Percentiles rank a stretch among this genome's conserved stretches.
These are phyloP conservation scores for Rusavskia elegans DNA, from an alignment of 495 filamentous ascomycete species.

Conservation along the genomic window DNA sequence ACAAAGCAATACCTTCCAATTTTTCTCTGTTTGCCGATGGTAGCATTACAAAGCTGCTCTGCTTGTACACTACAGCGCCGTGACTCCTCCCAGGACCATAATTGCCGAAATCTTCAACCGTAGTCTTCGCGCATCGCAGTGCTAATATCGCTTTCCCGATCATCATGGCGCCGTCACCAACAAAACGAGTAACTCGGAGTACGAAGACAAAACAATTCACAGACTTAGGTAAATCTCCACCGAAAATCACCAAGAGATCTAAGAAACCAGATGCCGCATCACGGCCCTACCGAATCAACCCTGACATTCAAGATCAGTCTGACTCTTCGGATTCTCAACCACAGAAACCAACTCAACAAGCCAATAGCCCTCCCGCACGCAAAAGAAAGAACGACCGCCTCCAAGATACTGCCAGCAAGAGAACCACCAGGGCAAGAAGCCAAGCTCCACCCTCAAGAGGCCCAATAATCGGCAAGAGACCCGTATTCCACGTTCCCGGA, in stretches of 20 bases:
- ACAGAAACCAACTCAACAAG: neutral
- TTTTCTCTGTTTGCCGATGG: too few relatives aligned
- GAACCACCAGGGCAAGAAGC: neutral
- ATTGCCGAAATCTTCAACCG: neutral
- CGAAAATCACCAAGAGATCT: too few relatives aligned
- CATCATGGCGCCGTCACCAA: neutral
- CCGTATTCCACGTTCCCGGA: too few relatives aligned
- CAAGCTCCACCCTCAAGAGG: too few relatives aligned
- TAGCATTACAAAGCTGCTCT: neutral
- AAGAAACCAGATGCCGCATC: too few relatives aligned
- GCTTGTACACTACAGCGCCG: neutral
- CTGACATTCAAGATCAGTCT: neutral
- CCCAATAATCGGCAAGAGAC: too few relatives aligned
- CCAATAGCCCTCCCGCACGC: neutral
- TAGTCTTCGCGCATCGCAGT: neutral
- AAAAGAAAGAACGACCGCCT: neutral
- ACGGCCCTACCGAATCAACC: too few relatives aligned
- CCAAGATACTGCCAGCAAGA: neutral
- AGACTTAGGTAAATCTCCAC: too few relatives aligned
- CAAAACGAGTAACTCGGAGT: neutral
- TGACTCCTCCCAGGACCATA: neutral
- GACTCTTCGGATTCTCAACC: neutral
- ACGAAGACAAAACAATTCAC: neutral
- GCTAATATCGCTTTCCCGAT: neutral
- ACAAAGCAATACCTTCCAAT: neutral